A percentile compares a stretch with the other conserved stretches of the same genome.
Conservation (phyloP, 768 basidiomycete species). For the Lactarius sp. region DNA sequence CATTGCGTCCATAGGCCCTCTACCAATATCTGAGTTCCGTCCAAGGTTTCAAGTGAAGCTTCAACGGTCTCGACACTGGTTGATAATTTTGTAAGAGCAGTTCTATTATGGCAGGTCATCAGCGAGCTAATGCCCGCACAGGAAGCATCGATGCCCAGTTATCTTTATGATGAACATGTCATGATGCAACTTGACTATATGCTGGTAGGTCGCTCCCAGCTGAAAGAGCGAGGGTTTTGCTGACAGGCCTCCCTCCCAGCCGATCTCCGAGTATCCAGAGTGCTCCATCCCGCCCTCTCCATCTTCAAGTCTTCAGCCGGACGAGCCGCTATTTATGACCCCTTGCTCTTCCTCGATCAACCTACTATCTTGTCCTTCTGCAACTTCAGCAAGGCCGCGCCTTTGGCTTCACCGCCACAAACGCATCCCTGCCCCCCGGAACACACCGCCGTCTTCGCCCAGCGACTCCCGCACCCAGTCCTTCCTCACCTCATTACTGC, state of each 20-base stretch:
- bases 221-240: conserved; percentile 1
- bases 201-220: conserved; percentile 14
- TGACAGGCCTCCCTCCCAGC: conserved; percentile 16
- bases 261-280: conserved; percentile 24
- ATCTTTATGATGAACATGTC: conserved; percentile 20
- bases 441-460: conserved; percentile 18
- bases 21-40: background rate
- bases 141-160: conserved; percentile 13
- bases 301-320: conserved; percentile 25
- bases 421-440: conserved; percentile 31
- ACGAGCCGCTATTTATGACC: conserved; percentile 20
- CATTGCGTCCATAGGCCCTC: background rate
- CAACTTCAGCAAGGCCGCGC: conserved; percentile 32
- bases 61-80: conserved; percentile 25
- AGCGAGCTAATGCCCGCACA: background rate
- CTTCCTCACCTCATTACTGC: conserved; percentile 24
- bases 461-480: conserved; percentile 20
- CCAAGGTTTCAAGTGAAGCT: conserved; percentile 20
- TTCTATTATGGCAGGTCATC: background rate
- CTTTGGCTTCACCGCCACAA: conserved; percentile 49
- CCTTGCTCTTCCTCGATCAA: conserved; percentile 21
- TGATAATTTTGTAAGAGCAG: conserved; percentile 17
- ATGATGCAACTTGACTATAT: conserved; percentile 26
- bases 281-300: conserved; percentile 26
- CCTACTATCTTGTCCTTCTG: conserved; percentile 27